Conservation (phyloP, 306 rosid genomes). For the Prinsepia uniflora region DNA sequence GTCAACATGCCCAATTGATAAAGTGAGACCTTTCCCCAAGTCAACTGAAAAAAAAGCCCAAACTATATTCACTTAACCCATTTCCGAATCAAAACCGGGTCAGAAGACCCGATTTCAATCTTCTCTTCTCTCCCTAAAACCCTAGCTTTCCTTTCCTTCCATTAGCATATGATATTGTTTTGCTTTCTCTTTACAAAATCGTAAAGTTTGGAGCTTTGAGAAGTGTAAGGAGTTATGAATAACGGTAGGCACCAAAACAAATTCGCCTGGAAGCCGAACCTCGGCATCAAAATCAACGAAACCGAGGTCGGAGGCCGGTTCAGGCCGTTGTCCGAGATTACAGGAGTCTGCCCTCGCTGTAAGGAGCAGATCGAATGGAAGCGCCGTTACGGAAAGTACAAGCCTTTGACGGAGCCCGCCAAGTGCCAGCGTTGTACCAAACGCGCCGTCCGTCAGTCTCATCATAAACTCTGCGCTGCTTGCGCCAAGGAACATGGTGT, state of each 20-base stretch:
- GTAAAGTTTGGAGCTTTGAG: not conserved
- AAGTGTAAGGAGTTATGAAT: conserved; percentile 37
- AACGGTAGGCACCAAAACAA: conserved; percentile 71
- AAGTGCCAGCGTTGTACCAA: conserved; percentile 86
- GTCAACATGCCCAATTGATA: too few species aligned
- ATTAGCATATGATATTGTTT: not conserved
- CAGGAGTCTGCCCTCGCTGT: conserved; percentile 87
- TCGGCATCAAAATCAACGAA: conserved; percentile 80
- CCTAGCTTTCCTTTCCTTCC: not conserved
- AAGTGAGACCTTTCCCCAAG: not conserved
- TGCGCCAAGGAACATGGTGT: conserved; percentile 91
- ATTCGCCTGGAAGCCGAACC: conserved; percentile 85
- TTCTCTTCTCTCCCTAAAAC: not conserved
- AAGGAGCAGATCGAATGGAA: conserved; percentile 90
- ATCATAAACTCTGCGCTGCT: conserved; percentile 71
- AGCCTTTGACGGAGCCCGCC: conserved; percentile 69
- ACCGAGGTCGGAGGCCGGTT: conserved; percentile 86
- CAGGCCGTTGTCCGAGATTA: conserved; percentile 65
- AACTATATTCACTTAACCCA: not conserved
- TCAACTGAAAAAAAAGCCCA: not conserved
- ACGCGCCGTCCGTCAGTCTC: conserved; percentile 85
- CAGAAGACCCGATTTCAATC: not conserved
- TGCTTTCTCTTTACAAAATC: not conserved
- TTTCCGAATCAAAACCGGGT: not conserved
- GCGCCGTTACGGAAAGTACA: conserved; percentile 87